Evolutionary conservation across 305 asterid species (phyloP).

Genomic region (Fraxinus angustifolia): DNA sequence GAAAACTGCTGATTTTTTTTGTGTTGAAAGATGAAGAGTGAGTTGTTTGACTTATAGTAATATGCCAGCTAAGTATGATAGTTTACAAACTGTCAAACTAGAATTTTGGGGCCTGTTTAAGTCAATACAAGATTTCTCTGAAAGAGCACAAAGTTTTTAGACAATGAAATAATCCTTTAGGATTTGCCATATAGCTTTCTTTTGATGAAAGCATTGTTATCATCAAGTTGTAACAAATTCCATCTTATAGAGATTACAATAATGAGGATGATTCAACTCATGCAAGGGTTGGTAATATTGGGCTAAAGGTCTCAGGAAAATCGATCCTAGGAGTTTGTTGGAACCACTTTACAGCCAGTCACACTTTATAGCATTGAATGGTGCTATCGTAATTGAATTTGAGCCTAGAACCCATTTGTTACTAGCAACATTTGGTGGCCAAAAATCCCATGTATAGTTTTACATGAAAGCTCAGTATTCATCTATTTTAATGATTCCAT

Average conservation of each 20-base stretch:
- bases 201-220: neutral
- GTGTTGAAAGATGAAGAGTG: neutral
- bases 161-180: neutral
- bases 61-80: neutral
- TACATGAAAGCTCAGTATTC: no score
- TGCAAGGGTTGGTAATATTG: neutral
- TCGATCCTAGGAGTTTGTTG: neutral
- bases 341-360: neutral
- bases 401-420: no score
- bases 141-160: neutral
- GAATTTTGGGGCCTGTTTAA: neutral
- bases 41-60: neutral
- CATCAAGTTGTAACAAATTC: neutral
- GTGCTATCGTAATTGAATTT: no score
- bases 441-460: no score
- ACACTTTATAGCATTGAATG: neutral
- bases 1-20: neutral
- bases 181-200: neutral
- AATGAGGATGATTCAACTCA: neutral
- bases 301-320: neutral
- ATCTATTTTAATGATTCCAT: no score
- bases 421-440: no score
- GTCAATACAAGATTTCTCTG: neutral
- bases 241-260: neutral
- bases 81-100: neutral